Conservation (phyloP, 2,329 filamentous ascomycete genomes). For the Immersiporthe knoxdaviesiana region DNA sequence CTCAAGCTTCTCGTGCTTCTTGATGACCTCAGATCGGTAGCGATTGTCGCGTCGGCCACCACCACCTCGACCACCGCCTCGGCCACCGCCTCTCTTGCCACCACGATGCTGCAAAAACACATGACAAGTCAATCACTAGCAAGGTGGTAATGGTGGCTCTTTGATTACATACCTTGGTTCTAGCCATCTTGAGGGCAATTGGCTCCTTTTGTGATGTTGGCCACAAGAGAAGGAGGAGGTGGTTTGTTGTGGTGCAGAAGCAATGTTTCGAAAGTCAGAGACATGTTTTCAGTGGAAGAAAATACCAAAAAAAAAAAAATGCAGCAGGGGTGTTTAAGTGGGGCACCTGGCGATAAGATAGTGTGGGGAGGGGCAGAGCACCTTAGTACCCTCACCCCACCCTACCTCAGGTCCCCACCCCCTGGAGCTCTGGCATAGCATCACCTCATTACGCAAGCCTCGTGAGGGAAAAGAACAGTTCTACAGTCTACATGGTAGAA, state of each 20-base stretch:
- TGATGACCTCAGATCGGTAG: conserved; percentile 63
- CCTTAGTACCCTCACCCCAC: neutral
- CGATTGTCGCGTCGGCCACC: conserved; percentile 48
- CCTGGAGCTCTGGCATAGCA: neutral
- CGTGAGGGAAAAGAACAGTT: neutral
- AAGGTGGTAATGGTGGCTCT: neutral
- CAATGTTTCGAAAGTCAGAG: neutral
- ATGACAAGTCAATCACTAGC: neutral
- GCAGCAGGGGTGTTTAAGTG: conserved; percentile 1
- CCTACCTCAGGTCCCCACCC: neutral
- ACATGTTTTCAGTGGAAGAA: neutral
- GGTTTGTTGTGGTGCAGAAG: conserved; percentile 5
- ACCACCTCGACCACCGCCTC: conserved; percentile 41
- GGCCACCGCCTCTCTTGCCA: conserved; percentile 30
- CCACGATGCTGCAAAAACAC: conserved; percentile 11
- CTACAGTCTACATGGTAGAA: no score
- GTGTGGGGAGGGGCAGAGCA: conserved; percentile 16
- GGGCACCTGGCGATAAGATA: conserved; percentile 11
- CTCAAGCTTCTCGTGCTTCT: conserved; percentile 84
- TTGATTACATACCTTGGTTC: neutral
- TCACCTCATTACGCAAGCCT: neutral
- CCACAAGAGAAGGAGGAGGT: neutral
- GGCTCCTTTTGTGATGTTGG: conserved; percentile 5
- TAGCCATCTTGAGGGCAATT: conserved; percentile 9
- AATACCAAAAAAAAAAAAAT: neutral